Evolutionary conservation across 495 filamentous ascomycete species (phyloP), one percentile per base, ranked within the genome.

Genomic region (Annulohypoxylon maeteangense): DNA sequence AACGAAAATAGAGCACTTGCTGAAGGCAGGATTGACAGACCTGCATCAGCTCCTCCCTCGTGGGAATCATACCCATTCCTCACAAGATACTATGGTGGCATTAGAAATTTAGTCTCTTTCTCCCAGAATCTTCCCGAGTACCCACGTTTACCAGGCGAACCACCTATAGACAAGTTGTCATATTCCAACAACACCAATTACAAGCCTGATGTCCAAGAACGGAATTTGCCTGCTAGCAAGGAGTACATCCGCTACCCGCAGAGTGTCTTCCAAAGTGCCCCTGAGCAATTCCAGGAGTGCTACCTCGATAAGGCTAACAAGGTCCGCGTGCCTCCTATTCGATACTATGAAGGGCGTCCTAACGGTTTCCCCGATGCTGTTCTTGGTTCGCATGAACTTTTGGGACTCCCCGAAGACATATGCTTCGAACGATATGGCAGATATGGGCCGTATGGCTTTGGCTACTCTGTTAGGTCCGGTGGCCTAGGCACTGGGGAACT

Each of bases 381-480:
- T 2, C 87, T 96, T 74, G 95, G 95, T 3, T 93, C 91, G 0
- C 91, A 97, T 76, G 86, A 90, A 4, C 81, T 96, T 45, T 78
- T 98, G 4, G 93, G 90, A 0, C 84, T 97, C 27, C 89, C 89
- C 29, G 89, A 97, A 64, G 92, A 97, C 76, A 86, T 98, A 56
- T 99, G 95, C 82, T 98, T 97, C 79, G 95, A 99, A 58, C 87
- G 95, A 1, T 96, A 91, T 79, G 95, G 96, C 8, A 86, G 92
- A 62, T 85, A 95, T 25, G 96, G 93, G 0, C 90, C 94, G 0
- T 99, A 99, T 71, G 95, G 95, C 0, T 88, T 91, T 57, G 95
- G 95, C 14, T 98, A 98, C 72, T 90, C 87, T 20, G 78, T 83
- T 16, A 86, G 86, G 67, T 88, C 86, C 74, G 95, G 95, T 7